These are phyloP conservation scores for Hirschfeldia incana DNA, from an alignment of 345 rosid genomes.

Conservation along the genomic window DNA sequence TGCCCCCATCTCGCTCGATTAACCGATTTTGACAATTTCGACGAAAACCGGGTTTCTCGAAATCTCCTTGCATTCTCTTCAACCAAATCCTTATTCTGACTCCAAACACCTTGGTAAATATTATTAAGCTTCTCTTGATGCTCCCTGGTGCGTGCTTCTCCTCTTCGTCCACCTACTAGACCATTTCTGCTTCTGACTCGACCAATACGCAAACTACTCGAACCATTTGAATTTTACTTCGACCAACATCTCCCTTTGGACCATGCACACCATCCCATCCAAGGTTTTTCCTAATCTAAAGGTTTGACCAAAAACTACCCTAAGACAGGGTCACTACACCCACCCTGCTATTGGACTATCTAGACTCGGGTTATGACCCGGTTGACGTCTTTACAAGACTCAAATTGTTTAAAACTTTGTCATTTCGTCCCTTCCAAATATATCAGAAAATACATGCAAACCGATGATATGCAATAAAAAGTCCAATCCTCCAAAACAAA, in stretches of 20 bases:
- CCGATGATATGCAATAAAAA: too few species aligned
- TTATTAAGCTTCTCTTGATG: not conserved
- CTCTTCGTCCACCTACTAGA: not conserved
- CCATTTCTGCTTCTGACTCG: not conserved
- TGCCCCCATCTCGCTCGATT: not conserved
- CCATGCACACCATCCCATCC: not conserved
- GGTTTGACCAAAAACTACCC: not conserved
- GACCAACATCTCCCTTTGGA: not conserved
- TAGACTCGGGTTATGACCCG: too few species aligned
- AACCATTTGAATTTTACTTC: not conserved
- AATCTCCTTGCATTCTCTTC: not conserved
- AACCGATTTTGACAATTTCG: not conserved
- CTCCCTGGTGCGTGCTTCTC: not conserved
- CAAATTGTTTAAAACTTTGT: too few species aligned
- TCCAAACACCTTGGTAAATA: not conserved
- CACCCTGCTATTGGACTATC: too few species aligned
- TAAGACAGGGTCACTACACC: not conserved
- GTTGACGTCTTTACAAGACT: too few species aligned
- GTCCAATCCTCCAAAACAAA: too few species aligned
- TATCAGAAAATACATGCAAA: too few species aligned
- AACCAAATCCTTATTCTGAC: not conserved
- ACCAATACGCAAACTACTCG: not conserved
- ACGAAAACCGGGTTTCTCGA: not conserved
- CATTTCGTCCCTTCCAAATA: too few species aligned
- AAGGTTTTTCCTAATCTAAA: not conserved